Percentiles rank a stretch among this genome's conserved stretches.
These are phyloP conservation scores for Hyaloperonospora arabidopsidis DNA, from an alignment of 352 stramenopile species.

Conservation along the genomic window DNA sequence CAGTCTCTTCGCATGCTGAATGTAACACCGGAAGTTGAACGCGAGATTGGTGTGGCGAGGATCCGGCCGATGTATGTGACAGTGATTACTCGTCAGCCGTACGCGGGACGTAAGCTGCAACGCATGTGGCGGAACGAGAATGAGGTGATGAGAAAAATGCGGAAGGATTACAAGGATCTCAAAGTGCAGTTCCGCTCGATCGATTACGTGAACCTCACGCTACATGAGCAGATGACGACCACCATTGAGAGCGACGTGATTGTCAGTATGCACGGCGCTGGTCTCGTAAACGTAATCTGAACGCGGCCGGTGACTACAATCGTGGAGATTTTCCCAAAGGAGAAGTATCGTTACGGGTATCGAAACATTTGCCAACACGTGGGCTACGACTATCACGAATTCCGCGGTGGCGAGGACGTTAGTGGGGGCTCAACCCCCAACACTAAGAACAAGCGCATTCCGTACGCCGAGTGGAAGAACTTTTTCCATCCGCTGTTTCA, in stretches of 20 bases:
- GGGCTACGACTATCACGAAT: constrained; percentile 58
- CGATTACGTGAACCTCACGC: constrained; percentile 53
- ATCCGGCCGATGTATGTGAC: constrained; percentile 36
- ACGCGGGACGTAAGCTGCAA: constrained; percentile 39
- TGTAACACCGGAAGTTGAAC: constrained; percentile 25
- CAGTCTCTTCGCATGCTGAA: constrained; percentile 26
- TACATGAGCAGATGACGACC: constrained; percentile 54
- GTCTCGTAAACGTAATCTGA: constrained; percentile 73
- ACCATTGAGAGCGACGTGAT: constrained; percentile 66
- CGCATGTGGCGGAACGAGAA: constrained; percentile 65
- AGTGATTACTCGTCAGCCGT: constrained; percentile 47
- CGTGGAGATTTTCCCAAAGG: constrained; percentile 67
- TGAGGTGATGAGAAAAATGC: constrained; percentile 43
- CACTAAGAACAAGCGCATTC: constrained; percentile 43
- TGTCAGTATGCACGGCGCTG: constrained; percentile 76
- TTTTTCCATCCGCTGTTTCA: constrained; percentile 50
- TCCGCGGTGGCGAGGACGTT: constrained; percentile 37
- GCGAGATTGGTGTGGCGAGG: constrained; percentile 9
- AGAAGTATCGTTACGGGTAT: constrained; percentile 53
- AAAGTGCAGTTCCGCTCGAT: constrained; percentile 44
- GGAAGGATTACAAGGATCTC: constrained; percentile 25
- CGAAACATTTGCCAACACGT: constrained; percentile 70
- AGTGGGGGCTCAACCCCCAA: constrained; percentile 25
- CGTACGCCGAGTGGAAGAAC: constrained; percentile 39
- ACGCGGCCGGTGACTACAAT: constrained; percentile 41